Conservation (phyloP, 768 basidiomycete species). For the Tricholoma bakamatsutake region DNA sequence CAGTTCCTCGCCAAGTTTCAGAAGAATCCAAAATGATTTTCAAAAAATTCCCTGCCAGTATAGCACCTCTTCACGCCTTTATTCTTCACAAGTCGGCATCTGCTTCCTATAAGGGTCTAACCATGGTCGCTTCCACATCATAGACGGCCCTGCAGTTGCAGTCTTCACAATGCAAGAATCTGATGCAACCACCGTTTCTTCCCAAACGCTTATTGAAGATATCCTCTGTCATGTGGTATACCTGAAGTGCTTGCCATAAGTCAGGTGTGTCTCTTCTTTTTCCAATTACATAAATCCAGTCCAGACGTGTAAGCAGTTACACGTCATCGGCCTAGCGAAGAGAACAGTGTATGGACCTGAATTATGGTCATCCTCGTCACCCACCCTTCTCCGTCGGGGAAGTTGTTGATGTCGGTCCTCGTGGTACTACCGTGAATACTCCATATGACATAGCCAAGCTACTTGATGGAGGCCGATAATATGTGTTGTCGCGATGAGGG, state of each 20-base stretch:
- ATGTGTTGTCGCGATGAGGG: neutral
- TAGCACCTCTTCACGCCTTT: too few relatives aligned
- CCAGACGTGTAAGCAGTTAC: neutral
- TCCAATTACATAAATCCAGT: neutral
- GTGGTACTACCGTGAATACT: neutral
- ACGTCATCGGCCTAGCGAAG: neutral
- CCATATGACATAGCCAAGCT: neutral
- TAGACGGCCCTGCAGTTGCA: neutral
- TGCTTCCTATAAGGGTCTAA: neutral
- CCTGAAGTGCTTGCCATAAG: neutral
- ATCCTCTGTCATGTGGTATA: neutral
- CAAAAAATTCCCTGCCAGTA: too few relatives aligned
- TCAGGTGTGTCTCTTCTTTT: neutral
- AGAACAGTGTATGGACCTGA: neutral
- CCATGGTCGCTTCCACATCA: neutral
- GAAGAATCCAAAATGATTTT: too few relatives aligned
- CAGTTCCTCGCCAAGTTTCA: too few relatives aligned
- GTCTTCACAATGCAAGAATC: neutral
- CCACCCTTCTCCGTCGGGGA: neutral
- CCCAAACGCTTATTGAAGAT: neutral
- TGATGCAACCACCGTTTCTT: neutral
- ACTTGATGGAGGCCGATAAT: neutral
- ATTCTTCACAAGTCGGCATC: too few relatives aligned
- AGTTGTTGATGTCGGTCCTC: neutral
- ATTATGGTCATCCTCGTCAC: neutral